Conservation (phyloP, 1,284 basidiomycete genomes). For the Apiotrichum akiyoshidainum region DNA sequence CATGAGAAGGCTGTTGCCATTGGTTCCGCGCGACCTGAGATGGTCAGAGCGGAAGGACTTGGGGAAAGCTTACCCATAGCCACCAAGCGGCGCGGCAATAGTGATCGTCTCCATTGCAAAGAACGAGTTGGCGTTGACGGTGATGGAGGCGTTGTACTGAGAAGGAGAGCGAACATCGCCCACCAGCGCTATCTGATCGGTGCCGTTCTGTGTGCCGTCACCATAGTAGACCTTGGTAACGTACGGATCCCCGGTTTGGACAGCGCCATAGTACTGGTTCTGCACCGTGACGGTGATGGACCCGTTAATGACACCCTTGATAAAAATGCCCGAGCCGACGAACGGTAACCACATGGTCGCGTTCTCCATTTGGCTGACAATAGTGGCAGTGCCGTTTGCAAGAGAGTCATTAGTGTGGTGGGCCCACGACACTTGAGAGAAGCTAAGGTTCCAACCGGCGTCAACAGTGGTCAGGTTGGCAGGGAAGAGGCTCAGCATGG, state of each 20-base stretch:
- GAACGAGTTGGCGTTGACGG: background rate
- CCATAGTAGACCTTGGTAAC: background rate
- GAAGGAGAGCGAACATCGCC: background rate
- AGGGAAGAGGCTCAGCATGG: slow-evolving; percentile 1
- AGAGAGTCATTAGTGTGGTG: background rate
- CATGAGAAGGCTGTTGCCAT: background rate
- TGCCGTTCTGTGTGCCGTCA: background rate
- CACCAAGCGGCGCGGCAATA: background rate
- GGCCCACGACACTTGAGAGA: background rate
- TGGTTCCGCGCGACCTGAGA: background rate
- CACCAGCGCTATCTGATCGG: background rate
- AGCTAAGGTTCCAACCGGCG: slow-evolving; percentile 8
- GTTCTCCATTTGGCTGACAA: background rate
- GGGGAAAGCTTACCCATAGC: background rate
- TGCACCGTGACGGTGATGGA: background rate
- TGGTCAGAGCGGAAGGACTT: background rate
- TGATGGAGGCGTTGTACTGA: background rate
- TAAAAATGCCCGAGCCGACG: slow-evolving; percentile 5
- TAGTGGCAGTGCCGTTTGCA: background rate
- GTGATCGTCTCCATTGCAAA: background rate
- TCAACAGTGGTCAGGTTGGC: background rate
- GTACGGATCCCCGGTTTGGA: too few species aligned
- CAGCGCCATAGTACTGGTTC: background rate
- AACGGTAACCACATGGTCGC: slow-evolving; percentile 3
- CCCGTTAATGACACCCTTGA: slow-evolving; percentile 3